These are phyloP conservation scores for Epichloe sibirici DNA, from an alignment of 2,329 filamentous ascomycete genomes.

Conservation along the genomic window DNA sequence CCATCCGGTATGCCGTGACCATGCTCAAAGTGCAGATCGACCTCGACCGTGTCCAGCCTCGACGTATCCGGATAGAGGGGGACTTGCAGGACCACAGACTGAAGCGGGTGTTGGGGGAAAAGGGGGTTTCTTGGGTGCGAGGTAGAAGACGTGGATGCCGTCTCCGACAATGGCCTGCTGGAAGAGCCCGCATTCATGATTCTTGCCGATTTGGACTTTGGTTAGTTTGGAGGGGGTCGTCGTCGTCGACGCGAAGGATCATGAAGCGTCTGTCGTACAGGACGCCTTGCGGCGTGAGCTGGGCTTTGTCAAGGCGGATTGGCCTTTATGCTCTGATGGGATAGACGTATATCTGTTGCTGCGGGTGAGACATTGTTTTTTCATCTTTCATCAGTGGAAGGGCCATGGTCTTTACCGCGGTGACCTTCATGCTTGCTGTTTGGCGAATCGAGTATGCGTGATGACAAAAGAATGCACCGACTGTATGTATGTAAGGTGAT, in stretches of 20 bases:
- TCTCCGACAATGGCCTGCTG: slow-evolving; percentile 37
- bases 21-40: slow-evolving; percentile 49
- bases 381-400: too few relatives aligned
- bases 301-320: slow-evolving; percentile 38
- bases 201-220: slow-evolving; percentile 47
- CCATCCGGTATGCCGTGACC: slow-evolving; percentile 52
- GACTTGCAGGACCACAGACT: slow-evolving; percentile 34
- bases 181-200: slow-evolving; percentile 53
- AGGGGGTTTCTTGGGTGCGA: slow-evolving; percentile 24
- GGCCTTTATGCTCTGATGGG: slow-evolving; percentile 63
- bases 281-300: slow-evolving; percentile 50
- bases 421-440: not conserved
- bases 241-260: slow-evolving; percentile 42
- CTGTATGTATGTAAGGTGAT: too few relatives aligned
- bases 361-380: too few relatives aligned
- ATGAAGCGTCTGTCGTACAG: slow-evolving; percentile 59
- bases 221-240: slow-evolving; percentile 23
- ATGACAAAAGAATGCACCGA: too few relatives aligned
- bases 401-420: not conserved
- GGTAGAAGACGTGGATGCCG: slow-evolving; percentile 31
- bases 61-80: slow-evolving; percentile 41
- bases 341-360: slow-evolving; percentile 49
- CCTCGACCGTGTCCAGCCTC: slow-evolving; percentile 32
- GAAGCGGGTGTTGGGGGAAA: slow-evolving; percentile 23
- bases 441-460: too few relatives aligned